Evolutionary conservation across 148 eudicot genomes (phyloP).

Genomic region (Vaccinium corymbosum): DNA sequence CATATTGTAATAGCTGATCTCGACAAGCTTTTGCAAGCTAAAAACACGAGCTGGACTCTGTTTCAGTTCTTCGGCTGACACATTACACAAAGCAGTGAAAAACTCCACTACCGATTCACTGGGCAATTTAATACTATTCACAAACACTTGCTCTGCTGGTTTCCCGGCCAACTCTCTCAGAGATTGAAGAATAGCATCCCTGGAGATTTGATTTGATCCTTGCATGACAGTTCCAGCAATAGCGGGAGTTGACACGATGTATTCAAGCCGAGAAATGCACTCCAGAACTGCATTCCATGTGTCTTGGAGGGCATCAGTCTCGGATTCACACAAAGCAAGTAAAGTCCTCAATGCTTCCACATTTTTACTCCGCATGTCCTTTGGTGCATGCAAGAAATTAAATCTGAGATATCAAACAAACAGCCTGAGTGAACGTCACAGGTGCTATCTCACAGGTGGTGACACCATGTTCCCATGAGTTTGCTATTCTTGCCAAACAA

Average conservation of each 20-base stretch:
- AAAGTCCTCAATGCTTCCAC: conserved; percentile 93
- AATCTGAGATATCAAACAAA: conserved; percentile 48
- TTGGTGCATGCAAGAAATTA: conserved; percentile 94
- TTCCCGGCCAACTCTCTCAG: conserved; percentile 82
- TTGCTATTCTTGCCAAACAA: background rate
- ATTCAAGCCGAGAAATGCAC: conserved; percentile 94
- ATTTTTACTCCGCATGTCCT: conserved; percentile 96
- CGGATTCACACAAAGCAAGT: conserved; percentile 69
- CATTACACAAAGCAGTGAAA: conserved; percentile 88
- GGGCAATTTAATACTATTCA: conserved; percentile 82
- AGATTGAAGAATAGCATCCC: conserved; percentile 85
- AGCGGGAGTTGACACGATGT: conserved; percentile 66
- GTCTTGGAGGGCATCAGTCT: conserved; percentile 81
- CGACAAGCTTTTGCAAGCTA: conserved; percentile 97
- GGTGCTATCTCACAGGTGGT: background rate
- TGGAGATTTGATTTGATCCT: conserved; percentile 92
- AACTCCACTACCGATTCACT: conserved; percentile 98
- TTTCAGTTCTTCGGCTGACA: conserved; percentile 88
- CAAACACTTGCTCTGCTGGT: conserved; percentile 90
- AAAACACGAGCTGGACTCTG: conserved; percentile 94
- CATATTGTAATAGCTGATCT: conserved; percentile 98
- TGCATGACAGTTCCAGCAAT: conserved; percentile 86
- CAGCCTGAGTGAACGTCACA: conserved; percentile 6
- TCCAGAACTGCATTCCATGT: conserved; percentile 94
- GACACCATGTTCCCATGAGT: background rate